These are phyloP conservation scores for Apiotrichum porosum DNA, from an alignment of 1,284 basidiomycete genomes.

Conservation along the genomic window DNA sequence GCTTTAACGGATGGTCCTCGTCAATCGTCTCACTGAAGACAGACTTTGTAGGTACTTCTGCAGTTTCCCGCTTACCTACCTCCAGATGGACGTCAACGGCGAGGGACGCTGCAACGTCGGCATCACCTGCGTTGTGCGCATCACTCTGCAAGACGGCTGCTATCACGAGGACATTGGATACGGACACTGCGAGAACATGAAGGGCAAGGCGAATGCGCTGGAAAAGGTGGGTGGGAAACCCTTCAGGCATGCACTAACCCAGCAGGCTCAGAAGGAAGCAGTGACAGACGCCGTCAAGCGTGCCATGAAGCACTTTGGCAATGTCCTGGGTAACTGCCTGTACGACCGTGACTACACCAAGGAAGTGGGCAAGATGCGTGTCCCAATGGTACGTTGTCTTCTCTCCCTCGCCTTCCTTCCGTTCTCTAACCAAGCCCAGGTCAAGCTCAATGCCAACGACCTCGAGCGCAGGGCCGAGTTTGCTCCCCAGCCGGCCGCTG, in stretches of 20 bases:
- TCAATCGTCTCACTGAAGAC: constrained; percentile 72
- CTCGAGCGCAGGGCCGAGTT: constrained; percentile 76
- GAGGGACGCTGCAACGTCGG: constrained; percentile 68
- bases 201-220: constrained; percentile 75
- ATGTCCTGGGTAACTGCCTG: constrained; percentile 88
- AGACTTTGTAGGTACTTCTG: constrained; percentile 52
- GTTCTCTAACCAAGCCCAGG: too few species aligned
- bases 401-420: too few species aligned
- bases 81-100: constrained; percentile 59
- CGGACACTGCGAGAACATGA: constrained; percentile 77
- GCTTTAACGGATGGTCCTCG: constrained; percentile 96
- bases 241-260: not conserved
- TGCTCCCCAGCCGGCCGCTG: constrained; percentile 38
- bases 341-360: constrained; percentile 87
- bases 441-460: constrained; percentile 68
- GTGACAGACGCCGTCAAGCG: constrained; percentile 93
- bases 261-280: constrained; percentile 92
- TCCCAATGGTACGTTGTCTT: constrained; percentile 58
- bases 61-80: constrained; percentile 6
- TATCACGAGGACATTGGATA: constrained; percentile 93
- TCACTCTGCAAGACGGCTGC: constrained; percentile 81
- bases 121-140: constrained; percentile 76
- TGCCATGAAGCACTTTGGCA: constrained; percentile 85
- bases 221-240: constrained; percentile 70
- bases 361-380: constrained; percentile 75